A percentile compares a stretch with the other conserved stretches of the same genome.
Evolutionary conservation across 1,284 basidiomycete species (phyloP).

Genomic region (Boletus holoroseus): DNA sequence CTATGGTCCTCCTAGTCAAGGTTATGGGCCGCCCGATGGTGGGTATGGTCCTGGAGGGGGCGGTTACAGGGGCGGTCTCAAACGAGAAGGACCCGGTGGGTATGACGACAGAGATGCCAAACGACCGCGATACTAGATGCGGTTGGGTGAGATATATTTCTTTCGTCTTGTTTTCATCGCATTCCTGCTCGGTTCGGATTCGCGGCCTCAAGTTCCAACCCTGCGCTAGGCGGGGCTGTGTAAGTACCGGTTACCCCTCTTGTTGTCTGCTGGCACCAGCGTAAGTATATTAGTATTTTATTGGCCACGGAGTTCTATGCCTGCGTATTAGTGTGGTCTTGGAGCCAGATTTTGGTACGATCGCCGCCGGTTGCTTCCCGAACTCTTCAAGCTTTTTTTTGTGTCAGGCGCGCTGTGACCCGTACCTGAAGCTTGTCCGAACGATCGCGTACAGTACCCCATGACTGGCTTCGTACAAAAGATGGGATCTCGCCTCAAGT

Average conservation of each 20-base stretch:
- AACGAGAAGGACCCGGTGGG: constrained; percentile 63
- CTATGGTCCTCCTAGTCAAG: constrained; percentile 41
- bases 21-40: constrained; percentile 33
- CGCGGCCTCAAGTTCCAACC: constrained; percentile 28
- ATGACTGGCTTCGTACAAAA: not conserved
- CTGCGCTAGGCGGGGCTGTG: constrained; percentile 35
- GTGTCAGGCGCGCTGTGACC: not conserved
- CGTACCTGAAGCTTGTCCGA: not conserved
- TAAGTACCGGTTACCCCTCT: constrained; percentile 29
- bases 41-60: constrained; percentile 41
- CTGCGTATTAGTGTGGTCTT: constrained; percentile 9
- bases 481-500: constrained; percentile 21
- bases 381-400: not conserved
- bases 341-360: constrained; percentile 8
- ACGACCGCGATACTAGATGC: constrained; percentile 69
- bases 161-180: constrained; percentile 19
- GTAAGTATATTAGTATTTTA: constrained; percentile 38
- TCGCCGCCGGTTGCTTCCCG: not conserved
- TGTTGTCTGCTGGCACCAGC: constrained; percentile 29
- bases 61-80: constrained; percentile 59
- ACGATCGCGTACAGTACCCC: constrained; percentile 1
- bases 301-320: constrained; percentile 12
- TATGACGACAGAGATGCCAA: constrained; percentile 77
- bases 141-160: constrained; percentile 35
- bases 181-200: constrained; percentile 22